Base-by-base conservation (phyloP, 1,139 yeast species). In the Hyphopichia pseudoburtonii region DNA sequence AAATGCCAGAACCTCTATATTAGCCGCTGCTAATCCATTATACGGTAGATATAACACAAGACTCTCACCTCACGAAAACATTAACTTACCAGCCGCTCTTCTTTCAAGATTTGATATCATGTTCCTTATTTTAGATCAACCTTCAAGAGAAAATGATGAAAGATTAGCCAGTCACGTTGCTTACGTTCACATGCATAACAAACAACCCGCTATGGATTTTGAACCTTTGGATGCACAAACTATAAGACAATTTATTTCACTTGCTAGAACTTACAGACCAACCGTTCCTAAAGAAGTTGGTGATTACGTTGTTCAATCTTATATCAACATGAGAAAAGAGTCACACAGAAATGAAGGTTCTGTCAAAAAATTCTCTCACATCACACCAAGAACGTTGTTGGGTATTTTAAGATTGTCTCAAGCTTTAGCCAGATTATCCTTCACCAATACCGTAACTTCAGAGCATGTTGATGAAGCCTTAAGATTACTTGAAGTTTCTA, bases 21-120 rank as follows among this genome's bases (percentile, higher is more conserved):
- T 94, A 45, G 98, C 99, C 0, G 98, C 98, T 25, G 99, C 99
- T 6, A 94, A 94, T 66, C 99, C 99, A 12, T 69, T 92, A 27
- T 90, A 86, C 59, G 98, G 98, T 42, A 79, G 98, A 47, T 94
- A 94, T 64, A 92, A 94, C 62, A 87, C 96, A 30, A 76, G 80
- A 47, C 64, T 92, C 39, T 86, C 96, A 4, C 97, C 98, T 3
- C 85, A 89, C 46, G 97, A 92, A 53, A 94, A 94, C 62, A 92
- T 94, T 61, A 92, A 94, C 57, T 72, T 94, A 40, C 99, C 98
- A 11, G 97, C 98, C 1, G 98, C 99, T 1, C 73, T 94, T 48
- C 70, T 94, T 39, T 92, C 98, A 22, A 84, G 99, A 69, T 94
- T 94, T 59, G 99, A 94, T 64, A 74, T 94, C 39, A 71, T 92